A percentile compares a stretch with the other conserved stretches of the same genome.
These are phyloP conservation scores for Sindora glabra DNA, from an alignment of 306 rosid species.

Conservation along the genomic window DNA sequence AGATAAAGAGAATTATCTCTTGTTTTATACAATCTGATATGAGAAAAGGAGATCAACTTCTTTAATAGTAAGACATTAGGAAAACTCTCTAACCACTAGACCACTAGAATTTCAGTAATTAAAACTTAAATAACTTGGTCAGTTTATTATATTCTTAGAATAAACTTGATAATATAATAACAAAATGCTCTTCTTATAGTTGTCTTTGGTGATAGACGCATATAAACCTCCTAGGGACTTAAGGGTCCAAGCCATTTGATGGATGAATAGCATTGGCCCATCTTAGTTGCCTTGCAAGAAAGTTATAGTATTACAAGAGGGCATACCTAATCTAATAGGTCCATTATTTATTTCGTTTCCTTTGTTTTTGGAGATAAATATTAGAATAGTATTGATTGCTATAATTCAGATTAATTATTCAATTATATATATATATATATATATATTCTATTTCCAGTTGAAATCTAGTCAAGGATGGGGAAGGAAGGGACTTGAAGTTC, in stretches of 20 bases:
- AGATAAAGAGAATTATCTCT: background rate
- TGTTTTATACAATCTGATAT: background rate
- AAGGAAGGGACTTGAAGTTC: slow-evolving; percentile 73
- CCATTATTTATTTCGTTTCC: background rate
- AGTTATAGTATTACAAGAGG: too few relatives aligned
- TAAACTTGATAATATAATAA: background rate
- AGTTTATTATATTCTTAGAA: background rate
- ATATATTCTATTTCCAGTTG: slow-evolving; percentile 36
- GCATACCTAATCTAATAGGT: background rate
- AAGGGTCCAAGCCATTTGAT: background rate
- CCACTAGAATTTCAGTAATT: too few relatives aligned
- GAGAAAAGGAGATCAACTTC: background rate
- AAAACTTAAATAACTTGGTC: too few relatives aligned
- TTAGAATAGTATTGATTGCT: background rate
- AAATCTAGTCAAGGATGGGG: slow-evolving; percentile 62
- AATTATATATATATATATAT: too few relatives aligned
- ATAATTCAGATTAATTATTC: slow-evolving; percentile 7
- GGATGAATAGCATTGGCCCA: too few relatives aligned
- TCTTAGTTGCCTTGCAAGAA: too few relatives aligned
- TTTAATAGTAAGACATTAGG: background rate
- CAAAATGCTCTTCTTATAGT: background rate
- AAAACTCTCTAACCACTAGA: too few relatives aligned
- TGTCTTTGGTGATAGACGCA: background rate
- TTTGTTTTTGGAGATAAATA: background rate
- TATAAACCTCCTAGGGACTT: background rate